Evolutionary conservation across 257 asterid genomes (phyloP).

Genomic region (Rehmannia glutinosa): DNA sequence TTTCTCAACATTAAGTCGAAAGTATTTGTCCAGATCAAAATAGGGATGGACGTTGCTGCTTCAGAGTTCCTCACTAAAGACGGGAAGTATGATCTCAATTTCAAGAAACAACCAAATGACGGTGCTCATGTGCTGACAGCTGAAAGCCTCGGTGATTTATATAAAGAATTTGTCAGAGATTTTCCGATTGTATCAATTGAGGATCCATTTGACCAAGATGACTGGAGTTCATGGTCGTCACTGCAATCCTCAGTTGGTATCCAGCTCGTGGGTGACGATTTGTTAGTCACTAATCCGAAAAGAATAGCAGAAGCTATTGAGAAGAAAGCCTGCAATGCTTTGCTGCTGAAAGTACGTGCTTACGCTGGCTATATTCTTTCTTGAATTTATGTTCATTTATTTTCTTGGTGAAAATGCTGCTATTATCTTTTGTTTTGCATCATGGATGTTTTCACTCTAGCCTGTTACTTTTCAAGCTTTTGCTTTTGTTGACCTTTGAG

Average conservation of each 20-base stretch:
- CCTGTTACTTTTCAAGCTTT: too few relatives aligned
- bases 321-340: constrained; percentile 94
- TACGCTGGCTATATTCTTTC: background rate
- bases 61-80: constrained; percentile 86
- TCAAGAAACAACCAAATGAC: constrained; percentile 95
- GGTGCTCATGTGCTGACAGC: constrained; percentile 87
- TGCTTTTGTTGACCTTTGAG: too few relatives aligned
- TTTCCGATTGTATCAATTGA: constrained; percentile 97
- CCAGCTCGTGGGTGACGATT: constrained; percentile 93
- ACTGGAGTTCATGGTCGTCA: constrained; percentile 91
- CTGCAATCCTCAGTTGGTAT: constrained; percentile 81
- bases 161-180: constrained; percentile 76
- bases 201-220: constrained; percentile 99
- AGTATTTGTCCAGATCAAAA: constrained; percentile 66
- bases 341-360: constrained; percentile 67
- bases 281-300: constrained; percentile 93
- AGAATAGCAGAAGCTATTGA: constrained; percentile 84
- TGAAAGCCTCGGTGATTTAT: constrained; percentile 69
- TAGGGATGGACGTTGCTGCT: constrained; percentile 99
- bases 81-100: constrained; percentile 88
- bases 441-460: too few relatives aligned
- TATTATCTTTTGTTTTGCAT: too few relatives aligned
- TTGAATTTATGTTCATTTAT: background rate
- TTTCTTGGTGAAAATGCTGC: background rate
- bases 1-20: constrained; percentile 9